Evolutionary conservation across 768 basidiomycete species (phyloP).

Genomic region (Auricularia heimuer): DNA sequence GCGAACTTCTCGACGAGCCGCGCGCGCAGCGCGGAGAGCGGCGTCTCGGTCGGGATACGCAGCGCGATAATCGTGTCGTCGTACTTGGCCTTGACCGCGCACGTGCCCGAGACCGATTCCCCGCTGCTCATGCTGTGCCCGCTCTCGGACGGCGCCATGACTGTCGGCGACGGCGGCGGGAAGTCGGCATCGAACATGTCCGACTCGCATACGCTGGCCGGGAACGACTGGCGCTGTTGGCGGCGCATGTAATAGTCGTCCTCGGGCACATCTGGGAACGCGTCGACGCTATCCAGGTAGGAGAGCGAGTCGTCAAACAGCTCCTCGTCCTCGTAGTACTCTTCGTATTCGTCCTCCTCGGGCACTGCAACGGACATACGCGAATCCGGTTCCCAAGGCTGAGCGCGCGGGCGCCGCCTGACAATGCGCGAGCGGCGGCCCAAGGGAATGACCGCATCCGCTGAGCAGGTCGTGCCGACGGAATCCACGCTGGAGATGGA

Average conservation of each 20-base stretch:
- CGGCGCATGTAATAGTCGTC: neutral
- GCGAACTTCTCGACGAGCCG: slow-evolving; percentile 58
- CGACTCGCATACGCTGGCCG: slow-evolving; percentile 3
- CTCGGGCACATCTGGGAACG: neutral
- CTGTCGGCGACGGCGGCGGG: neutral
- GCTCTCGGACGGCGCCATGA: neutral
- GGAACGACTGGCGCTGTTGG: neutral
- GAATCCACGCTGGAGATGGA: slow-evolving; percentile 43
- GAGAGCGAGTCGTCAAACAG: neutral
- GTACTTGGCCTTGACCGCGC: slow-evolving; percentile 58
- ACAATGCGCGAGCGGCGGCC: slow-evolving; percentile 4
- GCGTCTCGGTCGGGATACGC: slow-evolving; percentile 36
- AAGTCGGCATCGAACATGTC: neutral
- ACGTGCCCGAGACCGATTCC: slow-evolving; percentile 5
- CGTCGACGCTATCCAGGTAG: neutral
- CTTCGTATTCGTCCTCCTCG: slow-evolving; percentile 13
- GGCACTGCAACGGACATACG: slow-evolving; percentile 10
- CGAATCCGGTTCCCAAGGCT: neutral
- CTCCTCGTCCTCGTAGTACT: slow-evolving; percentile 16
- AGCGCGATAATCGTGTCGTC: slow-evolving; percentile 55
- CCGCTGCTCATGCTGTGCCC: neutral
- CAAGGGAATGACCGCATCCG: slow-evolving; percentile 47
- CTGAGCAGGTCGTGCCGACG: slow-evolving; percentile 45
- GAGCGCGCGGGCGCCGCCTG: neutral
- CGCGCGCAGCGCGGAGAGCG: slow-evolving; percentile 44